Percentiles rank a stretch among this genome's conserved stretches.
phyloP scores from a whole-genome alignment of 805 yeast species.

The Nakazawaea ishiwadae region DNA sequence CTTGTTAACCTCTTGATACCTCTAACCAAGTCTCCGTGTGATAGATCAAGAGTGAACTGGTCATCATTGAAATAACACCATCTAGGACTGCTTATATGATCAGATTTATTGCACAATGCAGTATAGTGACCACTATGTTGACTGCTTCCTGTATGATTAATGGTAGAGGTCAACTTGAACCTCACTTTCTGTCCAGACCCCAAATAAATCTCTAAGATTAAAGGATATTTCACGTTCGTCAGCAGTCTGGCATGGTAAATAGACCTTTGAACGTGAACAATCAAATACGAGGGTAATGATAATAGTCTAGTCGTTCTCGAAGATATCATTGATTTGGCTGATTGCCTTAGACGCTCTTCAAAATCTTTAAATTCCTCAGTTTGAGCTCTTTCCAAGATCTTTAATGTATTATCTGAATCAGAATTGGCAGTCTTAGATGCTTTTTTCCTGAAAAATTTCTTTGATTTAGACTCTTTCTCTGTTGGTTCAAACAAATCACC shows the following conservation, averaged over 20 bases:
- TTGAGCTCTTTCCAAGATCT: not conserved
- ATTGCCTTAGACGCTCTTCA: slow-evolving; percentile 9
- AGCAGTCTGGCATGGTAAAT: slow-evolving; percentile 24
- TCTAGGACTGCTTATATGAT: slow-evolving; percentile 37
- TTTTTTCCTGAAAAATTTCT: slow-evolving; percentile 9
- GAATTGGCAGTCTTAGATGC: slow-evolving; percentile 7
- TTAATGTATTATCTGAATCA: not conserved
- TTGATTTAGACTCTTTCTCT: not conserved
- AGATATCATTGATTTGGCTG: slow-evolving; percentile 24
- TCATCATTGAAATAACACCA: slow-evolving; percentile 84
- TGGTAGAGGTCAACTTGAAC: slow-evolving; percentile 57
- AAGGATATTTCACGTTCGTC: slow-evolving; percentile 46
- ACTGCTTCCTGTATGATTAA: slow-evolving; percentile 63
- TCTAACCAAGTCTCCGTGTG: slow-evolving; percentile 42
- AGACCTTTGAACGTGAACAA: slow-evolving; percentile 27
- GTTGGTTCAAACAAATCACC: slow-evolving; percentile 1
- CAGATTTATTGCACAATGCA: slow-evolving; percentile 48
- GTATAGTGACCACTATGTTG: slow-evolving; percentile 77
- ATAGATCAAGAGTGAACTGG: slow-evolving; percentile 35
- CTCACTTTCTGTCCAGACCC: slow-evolving; percentile 27
- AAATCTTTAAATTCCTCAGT: slow-evolving; percentile 6
- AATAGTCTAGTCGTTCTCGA: slow-evolving; percentile 25
- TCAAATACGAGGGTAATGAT: slow-evolving; percentile 28
- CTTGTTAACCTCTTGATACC: slow-evolving; percentile 37
- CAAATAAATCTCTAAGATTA: slow-evolving; percentile 43